Percentiles rank a stretch among this genome's conserved stretches.
Evolutionary conservation across 179 eudicot species (phyloP).

Genomic region (Sideroxylon spinosum): DNA sequence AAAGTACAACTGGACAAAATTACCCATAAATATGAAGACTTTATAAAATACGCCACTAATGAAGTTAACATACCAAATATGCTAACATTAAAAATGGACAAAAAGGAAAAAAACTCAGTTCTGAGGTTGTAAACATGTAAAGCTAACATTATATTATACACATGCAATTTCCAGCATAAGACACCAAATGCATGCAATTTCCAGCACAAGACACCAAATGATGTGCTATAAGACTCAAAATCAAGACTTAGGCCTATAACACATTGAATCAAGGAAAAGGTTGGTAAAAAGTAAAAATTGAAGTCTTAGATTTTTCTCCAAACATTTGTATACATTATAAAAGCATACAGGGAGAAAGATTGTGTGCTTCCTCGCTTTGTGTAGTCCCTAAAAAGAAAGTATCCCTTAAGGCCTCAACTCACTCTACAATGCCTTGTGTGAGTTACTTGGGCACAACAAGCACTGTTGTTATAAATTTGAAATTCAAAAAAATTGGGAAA

Average conservation of each 20-base stretch:
- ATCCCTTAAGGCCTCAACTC: too few species aligned
- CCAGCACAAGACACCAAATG: not conserved
- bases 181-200: not conserved
- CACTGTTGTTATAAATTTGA: too few species aligned
- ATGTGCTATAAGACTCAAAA: not conserved
- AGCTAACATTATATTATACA: not conserved
- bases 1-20: too few species aligned
- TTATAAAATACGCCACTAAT: too few species aligned
- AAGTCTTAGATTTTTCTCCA: not conserved
- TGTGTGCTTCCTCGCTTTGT: too few species aligned
- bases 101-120: not conserved
- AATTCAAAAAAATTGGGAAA: too few species aligned
- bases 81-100: too few species aligned
- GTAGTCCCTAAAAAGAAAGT: too few species aligned
- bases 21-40: too few species aligned
- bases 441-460: too few species aligned
- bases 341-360: not conserved
- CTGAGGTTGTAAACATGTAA: not conserved
- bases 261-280: not conserved
- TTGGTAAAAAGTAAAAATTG: not conserved
- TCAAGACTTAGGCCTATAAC: not conserved
- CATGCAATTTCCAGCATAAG: not conserved
- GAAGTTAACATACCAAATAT: too few species aligned
- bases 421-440: too few species aligned
- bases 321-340: not conserved